Percentiles rank a stretch among this genome's conserved stretches.
Evolutionary conservation across 129 eudicot genomes (phyloP).

Genomic region (Oenanthe sinensis): DNA sequence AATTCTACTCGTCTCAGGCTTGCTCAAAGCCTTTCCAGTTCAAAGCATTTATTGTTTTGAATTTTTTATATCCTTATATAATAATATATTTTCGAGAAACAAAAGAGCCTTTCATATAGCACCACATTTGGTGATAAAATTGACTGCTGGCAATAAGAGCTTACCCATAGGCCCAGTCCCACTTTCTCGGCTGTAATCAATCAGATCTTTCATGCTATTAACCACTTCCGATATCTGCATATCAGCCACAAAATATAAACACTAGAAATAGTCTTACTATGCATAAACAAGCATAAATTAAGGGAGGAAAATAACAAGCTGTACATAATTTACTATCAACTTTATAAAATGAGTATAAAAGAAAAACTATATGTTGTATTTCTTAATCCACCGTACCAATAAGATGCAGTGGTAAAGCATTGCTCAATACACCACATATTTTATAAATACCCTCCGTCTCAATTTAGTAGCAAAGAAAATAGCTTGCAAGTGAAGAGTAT

Average conservation of each 20-base stretch:
- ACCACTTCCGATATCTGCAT: conserved; percentile 99
- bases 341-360: not conserved
- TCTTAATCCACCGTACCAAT: not conserved
- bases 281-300: not conserved
- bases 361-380: not conserved
- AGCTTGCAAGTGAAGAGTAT: not conserved
- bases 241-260: conserved; percentile 12
- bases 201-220: conserved; percentile 97
- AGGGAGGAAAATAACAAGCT: too few relatives aligned
- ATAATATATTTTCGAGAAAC: not conserved
- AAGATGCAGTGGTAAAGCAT: not conserved
- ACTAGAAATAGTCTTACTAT: conserved; percentile 3
- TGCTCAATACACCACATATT: not conserved
- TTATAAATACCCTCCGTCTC: not conserved
- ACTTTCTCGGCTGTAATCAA: conserved; percentile 86
- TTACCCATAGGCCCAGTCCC: conserved; percentile 97
- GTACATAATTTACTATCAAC: not conserved
- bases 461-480: not conserved
- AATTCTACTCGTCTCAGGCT: not conserved
- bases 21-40: not conserved
- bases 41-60: not conserved
- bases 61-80: not conserved
- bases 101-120: not conserved
- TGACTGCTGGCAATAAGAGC: conserved; percentile 10
- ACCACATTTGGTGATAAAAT: not conserved